Evolutionary conservation across 441 rosid genomes (phyloP).

Genomic region (Euphorbia schlechtendalii): DNA sequence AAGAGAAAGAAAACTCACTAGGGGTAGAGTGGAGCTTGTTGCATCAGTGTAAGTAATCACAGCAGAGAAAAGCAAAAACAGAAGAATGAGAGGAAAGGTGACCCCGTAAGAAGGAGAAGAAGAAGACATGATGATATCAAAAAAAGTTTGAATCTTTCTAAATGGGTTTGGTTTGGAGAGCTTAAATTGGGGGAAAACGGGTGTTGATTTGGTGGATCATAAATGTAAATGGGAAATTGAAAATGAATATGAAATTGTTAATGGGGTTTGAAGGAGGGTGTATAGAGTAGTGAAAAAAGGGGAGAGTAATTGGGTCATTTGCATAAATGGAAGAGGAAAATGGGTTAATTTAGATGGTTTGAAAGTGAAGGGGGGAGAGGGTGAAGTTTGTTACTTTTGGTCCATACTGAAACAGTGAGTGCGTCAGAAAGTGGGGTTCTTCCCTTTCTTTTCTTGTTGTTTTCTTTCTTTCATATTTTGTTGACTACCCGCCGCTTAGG

Average conservation of each 20-base stretch:
- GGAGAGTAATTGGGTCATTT: not conserved
- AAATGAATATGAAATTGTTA: not conserved
- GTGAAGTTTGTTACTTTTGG: not conserved
- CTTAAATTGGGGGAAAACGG: slow-evolving; percentile 4
- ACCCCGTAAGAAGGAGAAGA: slow-evolving; percentile 25
- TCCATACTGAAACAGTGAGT: not conserved
- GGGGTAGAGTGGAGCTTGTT: slow-evolving; percentile 16
- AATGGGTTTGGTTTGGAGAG: not conserved
- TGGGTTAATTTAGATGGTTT: too few relatives aligned
- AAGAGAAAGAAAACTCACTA: slow-evolving; percentile 23
- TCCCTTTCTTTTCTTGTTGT: not conserved
- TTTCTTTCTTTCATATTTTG: not conserved
- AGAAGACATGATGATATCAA: slow-evolving; percentile 21
- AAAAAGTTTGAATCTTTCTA: slow-evolving; percentile 3
- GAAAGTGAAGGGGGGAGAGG: not conserved
- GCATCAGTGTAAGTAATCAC: slow-evolving; percentile 22
- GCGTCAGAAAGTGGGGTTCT: not conserved
- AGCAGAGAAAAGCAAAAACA: slow-evolving; percentile 13
- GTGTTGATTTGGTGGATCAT: slow-evolving; percentile 12
- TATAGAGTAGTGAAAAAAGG: slow-evolving; percentile 3
- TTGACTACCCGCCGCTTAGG: not conserved
- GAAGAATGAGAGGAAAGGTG: slow-evolving; percentile 22
- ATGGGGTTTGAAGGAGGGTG: slow-evolving; percentile 10
- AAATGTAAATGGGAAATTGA: slow-evolving; percentile 7
- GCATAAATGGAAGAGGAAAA: not conserved